These are phyloP conservation scores for Amanita subjunquillea DNA, from an alignment of 768 basidiomycete species.

Conservation along the genomic window DNA sequence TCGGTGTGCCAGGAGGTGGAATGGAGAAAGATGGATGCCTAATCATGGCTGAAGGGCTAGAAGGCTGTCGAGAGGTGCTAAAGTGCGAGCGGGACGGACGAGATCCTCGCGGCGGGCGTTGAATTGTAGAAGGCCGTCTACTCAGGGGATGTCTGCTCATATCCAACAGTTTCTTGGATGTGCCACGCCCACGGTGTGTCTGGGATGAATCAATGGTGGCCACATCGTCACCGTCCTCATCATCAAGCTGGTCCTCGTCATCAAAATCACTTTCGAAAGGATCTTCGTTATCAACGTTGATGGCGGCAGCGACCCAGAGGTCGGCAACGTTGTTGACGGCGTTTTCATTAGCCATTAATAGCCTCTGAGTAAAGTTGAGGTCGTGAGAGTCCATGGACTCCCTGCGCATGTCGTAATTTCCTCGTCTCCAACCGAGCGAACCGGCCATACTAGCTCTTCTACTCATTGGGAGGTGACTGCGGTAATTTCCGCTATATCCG, in stretches of 20 bases:
- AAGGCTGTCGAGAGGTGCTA: slow-evolving; percentile 1
- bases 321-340: slow-evolving; percentile 92
- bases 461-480: slow-evolving; percentile 41
- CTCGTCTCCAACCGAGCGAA: slow-evolving; percentile 39
- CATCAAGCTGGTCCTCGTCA: slow-evolving; percentile 18
- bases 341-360: slow-evolving; percentile 90
- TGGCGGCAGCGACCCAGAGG: slow-evolving; percentile 95
- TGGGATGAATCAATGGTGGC: slow-evolving; percentile 9
- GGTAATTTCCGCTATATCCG: slow-evolving; percentile 54
- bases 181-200: slow-evolving; percentile 8
- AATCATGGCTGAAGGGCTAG: slow-evolving; percentile 15
- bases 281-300: slow-evolving; percentile 89
- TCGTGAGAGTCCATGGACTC: slow-evolving; percentile 34
- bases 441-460: slow-evolving; percentile 48
- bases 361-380: slow-evolving; percentile 79
- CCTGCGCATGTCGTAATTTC: slow-evolving; percentile 32
- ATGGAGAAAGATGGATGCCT: slow-evolving; percentile 16
- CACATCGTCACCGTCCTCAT: slow-evolving; percentile 17
- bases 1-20: slow-evolving; percentile 22
- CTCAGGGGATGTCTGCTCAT: slow-evolving; percentile 8
- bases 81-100: slow-evolving; percentile 1
- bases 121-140: slow-evolving; percentile 13
- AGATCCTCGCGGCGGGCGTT: neutral
- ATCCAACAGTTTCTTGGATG: slow-evolving; percentile 1
- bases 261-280: slow-evolving; percentile 50